Conservation (phyloP, 2,329 filamentous ascomycete species). For the Alternaria sp. region DNA sequence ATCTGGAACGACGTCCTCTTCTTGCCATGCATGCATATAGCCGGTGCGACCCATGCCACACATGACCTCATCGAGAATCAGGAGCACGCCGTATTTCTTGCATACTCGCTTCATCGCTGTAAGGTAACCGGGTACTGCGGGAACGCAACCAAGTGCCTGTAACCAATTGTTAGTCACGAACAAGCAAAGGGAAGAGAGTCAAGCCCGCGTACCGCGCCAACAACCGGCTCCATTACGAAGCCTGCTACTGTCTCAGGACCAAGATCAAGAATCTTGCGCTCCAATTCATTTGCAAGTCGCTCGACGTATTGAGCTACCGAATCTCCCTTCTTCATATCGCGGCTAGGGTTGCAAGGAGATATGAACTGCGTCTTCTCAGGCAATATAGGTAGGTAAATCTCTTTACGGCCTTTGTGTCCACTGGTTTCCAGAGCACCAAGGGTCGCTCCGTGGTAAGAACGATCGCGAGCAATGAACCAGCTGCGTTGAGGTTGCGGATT, state of each 20-base stretch:
- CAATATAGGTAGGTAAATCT: slow-evolving; percentile 67
- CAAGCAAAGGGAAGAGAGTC: not conserved
- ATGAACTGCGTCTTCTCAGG: slow-evolving; percentile 64
- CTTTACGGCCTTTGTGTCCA: slow-evolving; percentile 66
- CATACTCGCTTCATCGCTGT: slow-evolving; percentile 71
- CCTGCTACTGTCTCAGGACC: slow-evolving; percentile 72
- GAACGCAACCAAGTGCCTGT: slow-evolving; percentile 71
- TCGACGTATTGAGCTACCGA: slow-evolving; percentile 65
- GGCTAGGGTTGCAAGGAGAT: slow-evolving; percentile 71
- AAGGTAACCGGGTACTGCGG: slow-evolving; percentile 72
- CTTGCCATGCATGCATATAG: slow-evolving; percentile 67
- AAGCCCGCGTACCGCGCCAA: slow-evolving; percentile 66
- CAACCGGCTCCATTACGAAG: slow-evolving; percentile 76
- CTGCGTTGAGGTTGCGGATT: slow-evolving; percentile 60
- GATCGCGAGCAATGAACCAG: slow-evolving; percentile 68
- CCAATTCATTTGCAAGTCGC: slow-evolving; percentile 68
- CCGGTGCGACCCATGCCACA: slow-evolving; percentile 68
- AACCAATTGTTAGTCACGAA: not conserved
- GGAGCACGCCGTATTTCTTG: slow-evolving; percentile 71
- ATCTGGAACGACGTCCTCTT: slow-evolving; percentile 65
- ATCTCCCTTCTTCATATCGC: slow-evolving; percentile 60
- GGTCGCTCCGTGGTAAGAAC: slow-evolving; percentile 75
- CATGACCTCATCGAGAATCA: slow-evolving; percentile 85
- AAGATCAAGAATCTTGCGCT: slow-evolving; percentile 67
- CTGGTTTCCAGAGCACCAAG: slow-evolving; percentile 70